Base-by-base conservation (phyloP, 768 basidiomycete genomes). In the Fomitopsis pulvina region DNA sequence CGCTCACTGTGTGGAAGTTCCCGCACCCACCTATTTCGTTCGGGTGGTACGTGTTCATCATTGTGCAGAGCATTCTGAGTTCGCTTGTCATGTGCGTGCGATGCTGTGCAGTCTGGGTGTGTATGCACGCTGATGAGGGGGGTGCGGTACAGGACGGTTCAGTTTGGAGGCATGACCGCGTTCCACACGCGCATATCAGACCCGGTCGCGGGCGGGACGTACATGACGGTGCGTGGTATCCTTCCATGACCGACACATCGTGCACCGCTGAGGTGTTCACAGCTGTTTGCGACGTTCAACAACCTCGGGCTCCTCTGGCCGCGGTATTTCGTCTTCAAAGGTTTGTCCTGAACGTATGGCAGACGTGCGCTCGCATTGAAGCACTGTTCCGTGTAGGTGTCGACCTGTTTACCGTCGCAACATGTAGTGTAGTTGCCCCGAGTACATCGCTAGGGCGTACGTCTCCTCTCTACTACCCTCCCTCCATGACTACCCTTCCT, bases 271-370 rank as follows among this genome's bases (percentile, higher is more conserved):
- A 24, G 37, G 27, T 22, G 42, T 26, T 30, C 34, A 42, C 39
- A 48, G 47, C 22, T 48, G 22, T 18, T 25, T 2, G 3, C 21
- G 65, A 99, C 96, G 14, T 92, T 96, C 58, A 81, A 86, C 16
- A 99, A 99, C 64, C 79, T 99, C 57, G 96, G 96, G 37, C 96
- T 96, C 21, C 98, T 96, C 2, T 98, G 96, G 95, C 96, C 96
- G 7, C 85, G 88, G 58, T 96, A 83, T 70, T 94, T 97, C 60
- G 85, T 99, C 34, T 75, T 99, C n/a, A 92, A 92, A 72, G 92
- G 89, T 37, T 12, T 18, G 14, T 18, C 4, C 14, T 16, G 4
- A 18, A 6, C 14, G 4, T 18, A 4, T 37, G 14, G n/a, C n/a
- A 12, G 14, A 12, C 34, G 7, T 37, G 14, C 5, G 14, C 34